Conservation (phyloP, 768 basidiomycete species). For the Boletus rubroflammeus region DNA sequence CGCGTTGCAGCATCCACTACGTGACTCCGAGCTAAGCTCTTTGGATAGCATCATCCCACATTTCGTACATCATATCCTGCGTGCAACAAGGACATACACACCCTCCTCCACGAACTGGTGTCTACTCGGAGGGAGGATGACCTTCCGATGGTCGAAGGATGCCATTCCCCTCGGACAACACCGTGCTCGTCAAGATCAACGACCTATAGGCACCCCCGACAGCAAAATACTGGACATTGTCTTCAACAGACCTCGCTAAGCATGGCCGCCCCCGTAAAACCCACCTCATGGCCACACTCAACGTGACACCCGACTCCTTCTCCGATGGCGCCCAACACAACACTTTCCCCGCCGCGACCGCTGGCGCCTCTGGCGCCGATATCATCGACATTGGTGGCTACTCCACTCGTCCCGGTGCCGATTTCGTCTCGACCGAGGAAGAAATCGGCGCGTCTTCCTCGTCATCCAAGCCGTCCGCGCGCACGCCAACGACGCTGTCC, state of each 20-base stretch:
- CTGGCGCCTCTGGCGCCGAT: neutral
- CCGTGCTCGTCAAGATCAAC: constrained; percentile 1
- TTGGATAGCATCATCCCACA: constrained; percentile 71
- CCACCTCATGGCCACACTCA: neutral
- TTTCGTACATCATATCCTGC: constrained; percentile 66
- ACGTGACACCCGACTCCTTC: neutral
- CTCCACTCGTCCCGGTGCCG: too few species aligned
- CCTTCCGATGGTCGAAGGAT: constrained; percentile 60
- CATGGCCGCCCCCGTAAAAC: neutral
- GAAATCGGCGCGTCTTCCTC: neutral
- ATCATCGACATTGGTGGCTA: neutral
- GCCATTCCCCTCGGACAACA: constrained; percentile 52
- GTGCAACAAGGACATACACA: constrained; percentile 42
- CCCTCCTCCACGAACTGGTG: constrained; percentile 43
- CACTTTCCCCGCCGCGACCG: neutral
- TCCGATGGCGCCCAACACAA: neutral
- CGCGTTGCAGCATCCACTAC: neutral
- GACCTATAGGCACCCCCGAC: constrained; percentile 20
- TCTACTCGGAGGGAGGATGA: constrained; percentile 28
- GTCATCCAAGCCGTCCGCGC: too few species aligned
- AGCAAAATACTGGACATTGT: constrained; percentile 22
- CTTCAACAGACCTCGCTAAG: constrained; percentile 2
- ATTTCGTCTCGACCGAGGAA: neutral
- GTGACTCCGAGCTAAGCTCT: neutral
- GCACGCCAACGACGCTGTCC: neutral